Evolutionary conservation across 345 rosid species (phyloP).

Genomic region (Cardamine resedifolia): DNA sequence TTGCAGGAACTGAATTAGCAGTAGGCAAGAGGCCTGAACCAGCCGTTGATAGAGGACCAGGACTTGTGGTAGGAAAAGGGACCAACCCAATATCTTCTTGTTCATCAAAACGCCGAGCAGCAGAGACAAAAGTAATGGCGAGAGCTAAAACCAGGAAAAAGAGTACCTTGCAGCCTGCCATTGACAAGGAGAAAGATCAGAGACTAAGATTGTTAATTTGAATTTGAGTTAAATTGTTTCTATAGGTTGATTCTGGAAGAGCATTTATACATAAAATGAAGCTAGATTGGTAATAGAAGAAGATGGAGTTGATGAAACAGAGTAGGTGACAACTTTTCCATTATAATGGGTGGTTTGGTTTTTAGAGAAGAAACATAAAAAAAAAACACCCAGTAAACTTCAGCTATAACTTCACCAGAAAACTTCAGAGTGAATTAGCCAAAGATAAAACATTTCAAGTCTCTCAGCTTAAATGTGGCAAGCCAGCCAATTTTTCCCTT

Average conservation of each 20-base stretch:
- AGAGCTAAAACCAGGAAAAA: conserved; percentile 40
- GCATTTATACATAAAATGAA: conserved; percentile 11
- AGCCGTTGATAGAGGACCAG: conserved; percentile 25
- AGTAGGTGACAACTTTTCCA: conserved; percentile 37
- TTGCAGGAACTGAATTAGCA: conserved; percentile 19
- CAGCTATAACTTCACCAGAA: conserved; percentile 12
- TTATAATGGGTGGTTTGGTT: conserved; percentile 40
- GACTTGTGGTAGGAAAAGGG: conserved; percentile 37
- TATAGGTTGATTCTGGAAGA: background rate
- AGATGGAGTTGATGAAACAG: conserved; percentile 45
- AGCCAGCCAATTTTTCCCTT: background rate
- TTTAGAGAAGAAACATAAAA: conserved; percentile 13
- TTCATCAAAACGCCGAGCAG: conserved; percentile 44
- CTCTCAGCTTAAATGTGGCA: background rate
- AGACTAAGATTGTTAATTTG: conserved; percentile 6
- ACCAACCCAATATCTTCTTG: conserved; percentile 41
- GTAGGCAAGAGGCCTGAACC: conserved; percentile 25
- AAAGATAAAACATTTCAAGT: conserved; percentile 11
- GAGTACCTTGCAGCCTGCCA: conserved; percentile 35
- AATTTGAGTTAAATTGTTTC: conserved; percentile 9
- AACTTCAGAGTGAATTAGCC: background rate
- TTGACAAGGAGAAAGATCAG: conserved; percentile 14
- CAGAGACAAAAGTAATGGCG: conserved; percentile 20
- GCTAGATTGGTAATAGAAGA: background rate
- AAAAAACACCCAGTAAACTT: background rate